Evolutionary conservation across 345 rosid species (phyloP).

Genomic region (Brassica cretica): DNA sequence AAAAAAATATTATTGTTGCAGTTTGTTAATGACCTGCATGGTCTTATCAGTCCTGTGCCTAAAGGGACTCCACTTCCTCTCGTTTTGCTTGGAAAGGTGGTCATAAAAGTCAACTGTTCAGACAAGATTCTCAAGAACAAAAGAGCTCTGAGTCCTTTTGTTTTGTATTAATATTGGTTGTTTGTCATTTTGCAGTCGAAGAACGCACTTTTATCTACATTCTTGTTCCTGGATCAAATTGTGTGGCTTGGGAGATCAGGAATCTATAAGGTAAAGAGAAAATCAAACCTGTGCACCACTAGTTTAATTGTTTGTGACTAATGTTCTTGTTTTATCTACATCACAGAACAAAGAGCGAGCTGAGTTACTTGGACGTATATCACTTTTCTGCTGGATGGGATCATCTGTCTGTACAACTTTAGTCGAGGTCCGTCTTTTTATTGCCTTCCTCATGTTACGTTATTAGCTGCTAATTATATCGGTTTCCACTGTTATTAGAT

Average conservation of each 20-base stretch:
- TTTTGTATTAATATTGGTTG: slow-evolving; percentile 6
- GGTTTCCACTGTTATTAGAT: slow-evolving; percentile 45
- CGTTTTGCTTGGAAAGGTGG: slow-evolving; percentile 84
- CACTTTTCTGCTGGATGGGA: slow-evolving; percentile 99
- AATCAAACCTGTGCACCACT: background rate
- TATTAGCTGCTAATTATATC: background rate
- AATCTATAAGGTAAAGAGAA: slow-evolving; percentile 72
- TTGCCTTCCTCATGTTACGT: background rate
- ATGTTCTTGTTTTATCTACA: background rate
- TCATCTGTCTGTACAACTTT: slow-evolving; percentile 78
- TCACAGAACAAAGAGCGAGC: slow-evolving; percentile 82
- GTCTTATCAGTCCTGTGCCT: slow-evolving; percentile 85
- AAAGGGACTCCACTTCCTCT: slow-evolving; percentile 95
- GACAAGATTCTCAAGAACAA: background rate
- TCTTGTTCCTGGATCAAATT: slow-evolving; percentile 96
- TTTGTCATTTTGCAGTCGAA: slow-evolving; percentile 63
- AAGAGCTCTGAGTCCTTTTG: background rate
- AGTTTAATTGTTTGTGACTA: background rate
- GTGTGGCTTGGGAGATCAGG: slow-evolving; percentile 97
- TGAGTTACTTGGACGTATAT: slow-evolving; percentile 84
- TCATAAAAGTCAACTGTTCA: background rate
- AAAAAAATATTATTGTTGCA: slow-evolving; percentile 33
- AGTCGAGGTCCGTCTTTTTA: slow-evolving; percentile 76
- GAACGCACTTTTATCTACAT: slow-evolving; percentile 86
- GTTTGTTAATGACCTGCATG: slow-evolving; percentile 96